phyloP scores from a whole-genome alignment of 139 green algal genomes.

The Coccomyxa sp. region DNA sequence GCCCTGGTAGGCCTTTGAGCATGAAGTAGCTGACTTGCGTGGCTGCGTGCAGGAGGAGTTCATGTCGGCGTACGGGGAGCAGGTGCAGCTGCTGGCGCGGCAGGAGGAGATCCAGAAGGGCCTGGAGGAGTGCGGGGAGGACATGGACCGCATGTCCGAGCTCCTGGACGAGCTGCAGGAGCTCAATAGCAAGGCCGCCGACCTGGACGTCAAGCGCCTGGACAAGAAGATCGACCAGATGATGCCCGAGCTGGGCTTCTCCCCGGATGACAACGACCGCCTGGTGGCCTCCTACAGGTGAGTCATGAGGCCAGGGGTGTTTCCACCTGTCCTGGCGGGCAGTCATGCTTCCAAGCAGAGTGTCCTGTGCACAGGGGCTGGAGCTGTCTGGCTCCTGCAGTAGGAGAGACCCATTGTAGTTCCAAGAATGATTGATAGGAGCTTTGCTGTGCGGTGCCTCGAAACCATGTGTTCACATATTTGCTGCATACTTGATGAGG shows the following conservation, averaged over 20 bases:
- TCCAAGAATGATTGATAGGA: too few species aligned
- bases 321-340: too few species aligned
- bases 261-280: slow-evolving; percentile 80
- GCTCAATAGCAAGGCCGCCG: slow-evolving; percentile 73
- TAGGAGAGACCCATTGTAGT: too few species aligned
- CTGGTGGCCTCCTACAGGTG: slow-evolving; percentile 46
- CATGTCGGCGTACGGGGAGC: slow-evolving; percentile 70
- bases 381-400: too few species aligned
- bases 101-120: slow-evolving; percentile 74
- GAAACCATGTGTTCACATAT: too few species aligned
- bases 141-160: slow-evolving; percentile 85
- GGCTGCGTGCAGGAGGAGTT: slow-evolving; percentile 86
- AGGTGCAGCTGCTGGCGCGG: slow-evolving; percentile 54
- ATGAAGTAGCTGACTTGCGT: background rate
- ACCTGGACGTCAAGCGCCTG: slow-evolving; percentile 73
- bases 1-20: too few species aligned
- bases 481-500: too few species aligned
- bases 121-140: slow-evolving; percentile 82
- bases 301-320: too few species aligned
- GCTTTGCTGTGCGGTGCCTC: too few species aligned
- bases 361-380: too few species aligned
- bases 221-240: slow-evolving; percentile 97
- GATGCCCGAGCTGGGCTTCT: slow-evolving; percentile 98
- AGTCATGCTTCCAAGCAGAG: too few species aligned
- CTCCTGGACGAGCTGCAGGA: slow-evolving; percentile 40